Base-by-base conservation (phyloP, 768 basidiomycete genomes). In the Termitomyces sp. region DNA sequence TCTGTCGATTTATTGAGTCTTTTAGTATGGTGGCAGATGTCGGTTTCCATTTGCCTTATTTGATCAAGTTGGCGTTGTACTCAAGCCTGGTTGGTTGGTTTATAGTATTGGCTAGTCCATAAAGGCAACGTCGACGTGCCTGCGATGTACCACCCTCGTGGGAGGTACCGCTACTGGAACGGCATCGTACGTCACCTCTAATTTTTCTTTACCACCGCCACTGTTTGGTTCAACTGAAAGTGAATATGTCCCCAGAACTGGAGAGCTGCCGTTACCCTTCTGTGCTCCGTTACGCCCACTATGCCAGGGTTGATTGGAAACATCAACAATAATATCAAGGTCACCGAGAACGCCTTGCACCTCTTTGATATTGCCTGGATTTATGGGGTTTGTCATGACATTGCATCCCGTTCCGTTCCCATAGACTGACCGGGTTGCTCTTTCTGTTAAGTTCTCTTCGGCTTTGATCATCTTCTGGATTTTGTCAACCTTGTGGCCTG, bases 251-350 rank as follows among this genome's bases (percentile, higher is more conserved):
- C 27, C 16, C 33, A 91, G 88, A 95, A 95, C 71, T 92, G 91
- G 88, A 79, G 91, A 26, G 91, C 91, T 1, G 79, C 82, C 2
- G 78, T 82, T 2, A 83, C 91, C 0, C 71, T 93, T 9, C 67
- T 93, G 24, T 69, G 84, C 53, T 84, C 89, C 7, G 83, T 92
- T 0, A 77, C 83, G 1, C 89, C 89, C 4, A 85, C 80, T 57
- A 65, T 95, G n/a, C 93, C 93, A 1, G 92, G 93, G 2, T 79
- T 95, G 53, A 82, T 89, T 58, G 79, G 83, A 64, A 84, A 83
- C 42, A 92, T 95, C 71, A 87, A 89, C 65, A 70, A 82, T 4
- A 73, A 70, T 12, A 79, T 93, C 65, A 58, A 76, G 20, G 16
- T 24, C 0, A 83, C 90, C 30, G 89, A 88, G 14, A 75, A 81